Base-by-base conservation (phyloP, 805 yeast genomes). In the Saccharomycopsis capsularis region DNA sequence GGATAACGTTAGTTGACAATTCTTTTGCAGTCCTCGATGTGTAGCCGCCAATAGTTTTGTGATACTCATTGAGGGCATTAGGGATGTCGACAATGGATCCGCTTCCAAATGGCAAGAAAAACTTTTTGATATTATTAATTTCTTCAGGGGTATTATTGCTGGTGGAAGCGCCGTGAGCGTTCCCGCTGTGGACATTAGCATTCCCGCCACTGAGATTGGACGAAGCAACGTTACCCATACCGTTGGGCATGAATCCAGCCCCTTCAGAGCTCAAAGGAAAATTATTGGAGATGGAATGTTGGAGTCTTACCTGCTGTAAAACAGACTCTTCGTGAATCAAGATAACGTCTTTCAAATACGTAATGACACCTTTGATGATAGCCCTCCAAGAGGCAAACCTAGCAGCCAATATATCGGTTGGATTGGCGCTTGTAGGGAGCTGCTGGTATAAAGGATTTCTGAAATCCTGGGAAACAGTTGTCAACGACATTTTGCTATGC, bases 361-460 rank as follows among this genome's bases (percentile, higher is more conserved):
- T 77, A 19, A 86, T 73, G 48, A 91, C 67, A 32, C 91, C 82
- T 53, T 81, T 79, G 50, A 89, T 80, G 48, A 90, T 78, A 37
- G 76, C 74, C 51, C 96, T 72, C 96, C 97, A 91, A 2, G 95
- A 83, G 44, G 81, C 74, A 63, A 91, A 90, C 54, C 98, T 71
- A 25, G 78, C 74, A 2, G 96, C 93, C 52, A 91, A 69, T 4
- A 85, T 77, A 50, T 90, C 97, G 1, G 97, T 89, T 9, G 98
- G 98, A 56, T 79, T 79, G 2, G 84, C 78, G 39, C 68, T 64
- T 5, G 77, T 71, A 4, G 89, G 89, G 36, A 82, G 68, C 30
- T 68, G 61, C 6, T 75, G 66, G 1, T 64, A 59, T 24, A 76
- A 60, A 1, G 82, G 82, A 44, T 75, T 75, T 29, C 46, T 4